phyloP scores from a whole-genome alignment of 2,329 filamentous ascomycete species.

The Thielaviopsis musarum region DNA sequence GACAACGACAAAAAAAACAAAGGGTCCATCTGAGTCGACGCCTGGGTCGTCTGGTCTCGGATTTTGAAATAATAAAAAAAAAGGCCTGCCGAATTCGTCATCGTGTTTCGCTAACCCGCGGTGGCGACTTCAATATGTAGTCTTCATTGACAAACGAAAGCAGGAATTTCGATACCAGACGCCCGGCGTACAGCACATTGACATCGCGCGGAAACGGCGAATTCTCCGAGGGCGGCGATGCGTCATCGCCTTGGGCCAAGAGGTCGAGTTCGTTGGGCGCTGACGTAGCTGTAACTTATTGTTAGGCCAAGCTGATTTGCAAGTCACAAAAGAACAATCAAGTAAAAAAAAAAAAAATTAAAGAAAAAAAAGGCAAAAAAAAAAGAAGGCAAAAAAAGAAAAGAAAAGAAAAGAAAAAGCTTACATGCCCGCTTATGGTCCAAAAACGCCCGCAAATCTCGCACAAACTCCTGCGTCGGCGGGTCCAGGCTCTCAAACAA shows the following conservation, averaged over 20 bases:
- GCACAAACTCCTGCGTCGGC: slow-evolving; percentile 29
- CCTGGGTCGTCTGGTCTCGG: neutral
- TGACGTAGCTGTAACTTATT: neutral
- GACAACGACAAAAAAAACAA: too few relatives aligned
- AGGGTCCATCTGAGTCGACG: too few relatives aligned
- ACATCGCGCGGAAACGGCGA: slow-evolving; percentile 32
- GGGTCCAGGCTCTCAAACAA: slow-evolving; percentile 28
- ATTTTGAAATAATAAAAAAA: neutral
- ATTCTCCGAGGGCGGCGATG: slow-evolving; percentile 23
- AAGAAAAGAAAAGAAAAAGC: too few relatives aligned
- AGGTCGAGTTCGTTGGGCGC: neutral
- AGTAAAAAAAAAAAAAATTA: neutral
- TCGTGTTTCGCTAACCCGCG: neutral
- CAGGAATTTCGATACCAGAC: slow-evolving; percentile 36
- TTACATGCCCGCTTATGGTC: neutral
- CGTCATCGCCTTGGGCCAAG: neutral
- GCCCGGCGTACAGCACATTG: slow-evolving; percentile 33
- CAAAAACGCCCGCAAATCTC: slow-evolving; percentile 22
- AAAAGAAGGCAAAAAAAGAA: too few relatives aligned
- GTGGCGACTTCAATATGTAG: slow-evolving; percentile 25
- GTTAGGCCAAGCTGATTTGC: neutral
- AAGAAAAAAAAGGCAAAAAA: neutral
- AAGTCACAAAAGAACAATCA: neutral
- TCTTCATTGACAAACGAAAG: slow-evolving; percentile 36
- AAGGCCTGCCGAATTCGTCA: neutral